Conservation (phyloP, 1,139 yeast genomes). For the Scheffersomyces lignicola region DNA sequence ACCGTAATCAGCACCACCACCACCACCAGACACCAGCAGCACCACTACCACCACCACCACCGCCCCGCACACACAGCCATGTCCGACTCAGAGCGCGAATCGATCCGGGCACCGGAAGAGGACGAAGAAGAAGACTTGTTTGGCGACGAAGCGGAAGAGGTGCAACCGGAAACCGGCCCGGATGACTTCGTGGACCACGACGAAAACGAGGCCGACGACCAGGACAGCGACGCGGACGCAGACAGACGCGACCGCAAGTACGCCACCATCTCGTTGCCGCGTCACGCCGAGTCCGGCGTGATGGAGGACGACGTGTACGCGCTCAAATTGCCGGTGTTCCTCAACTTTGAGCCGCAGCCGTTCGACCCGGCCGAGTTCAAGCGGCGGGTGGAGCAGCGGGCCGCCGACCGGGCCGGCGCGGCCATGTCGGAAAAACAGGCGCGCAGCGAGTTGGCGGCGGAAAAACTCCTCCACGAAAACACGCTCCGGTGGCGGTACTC, state of each 20-base stretch:
- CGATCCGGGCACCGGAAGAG: no score
- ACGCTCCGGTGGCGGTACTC: conserved; percentile 94
- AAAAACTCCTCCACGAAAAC: conserved; percentile 67
- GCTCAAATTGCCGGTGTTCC: conserved; percentile 77
- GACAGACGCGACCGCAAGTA: conserved; percentile 43
- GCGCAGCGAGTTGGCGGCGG: conserved; percentile 47
- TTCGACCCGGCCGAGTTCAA: conserved; percentile 76
- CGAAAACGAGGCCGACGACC: conserved; percentile 18
- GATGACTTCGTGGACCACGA: conserved; percentile 21
- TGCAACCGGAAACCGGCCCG: conserved; percentile 12
- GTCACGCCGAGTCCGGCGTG: conserved; percentile 61
- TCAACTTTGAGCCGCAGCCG: conserved; percentile 81
- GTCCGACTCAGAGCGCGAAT: conserved; percentile 13
- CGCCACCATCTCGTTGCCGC: conserved; percentile 65
- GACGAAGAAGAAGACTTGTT: conserved; percentile 47
- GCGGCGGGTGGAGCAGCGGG: conserved; percentile 51
- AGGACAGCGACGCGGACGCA: conserved; percentile 32
- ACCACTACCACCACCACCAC: no score
- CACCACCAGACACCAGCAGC: no score
- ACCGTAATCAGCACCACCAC: no score
- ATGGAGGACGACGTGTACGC: conserved; percentile 47
- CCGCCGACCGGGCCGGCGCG: conserved; percentile 38
- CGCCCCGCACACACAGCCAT: conserved; percentile 4
- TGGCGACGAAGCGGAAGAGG: conserved; percentile 47
- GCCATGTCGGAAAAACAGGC: conserved; percentile 34